Conservation (phyloP, 495 filamentous ascomycete genomes). For the Neurospora tetraspora region DNA sequence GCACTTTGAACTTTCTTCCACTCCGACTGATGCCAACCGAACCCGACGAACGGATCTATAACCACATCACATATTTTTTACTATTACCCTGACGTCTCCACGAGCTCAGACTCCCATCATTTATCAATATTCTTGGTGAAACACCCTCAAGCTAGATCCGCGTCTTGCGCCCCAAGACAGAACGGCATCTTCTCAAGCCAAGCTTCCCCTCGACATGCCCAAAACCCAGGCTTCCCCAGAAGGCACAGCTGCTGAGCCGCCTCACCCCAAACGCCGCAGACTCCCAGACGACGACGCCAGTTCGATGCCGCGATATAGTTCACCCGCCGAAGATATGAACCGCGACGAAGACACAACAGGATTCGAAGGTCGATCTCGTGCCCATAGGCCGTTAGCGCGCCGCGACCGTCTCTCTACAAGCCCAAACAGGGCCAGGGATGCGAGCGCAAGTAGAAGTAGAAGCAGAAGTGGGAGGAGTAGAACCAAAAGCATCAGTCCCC, state of each 20-base stretch:
- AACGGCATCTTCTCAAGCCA: not conserved
- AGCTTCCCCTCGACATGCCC: not conserved
- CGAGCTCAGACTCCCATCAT: not conserved
- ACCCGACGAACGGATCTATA: not conserved
- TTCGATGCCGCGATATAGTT: slow-evolving; percentile 25
- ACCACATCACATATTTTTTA: not conserved
- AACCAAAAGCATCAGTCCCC: not conserved
- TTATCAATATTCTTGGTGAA: not conserved
- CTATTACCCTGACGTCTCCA: not conserved
- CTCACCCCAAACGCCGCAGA: slow-evolving; percentile 47
- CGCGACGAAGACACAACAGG: not conserved
- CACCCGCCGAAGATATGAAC: slow-evolving; percentile 13
- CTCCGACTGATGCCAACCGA: not conserved
- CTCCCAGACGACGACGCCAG: slow-evolving; percentile 36
- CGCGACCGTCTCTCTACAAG: slow-evolving; percentile 25
- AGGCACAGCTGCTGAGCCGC: slow-evolving; percentile 18
- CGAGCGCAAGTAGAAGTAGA: slow-evolving; percentile 15
- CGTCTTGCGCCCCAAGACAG: not conserved
- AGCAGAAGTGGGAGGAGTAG: slow-evolving; percentile 11
- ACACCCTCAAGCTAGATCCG: not conserved
- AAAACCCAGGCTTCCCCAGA: slow-evolving; percentile 4
- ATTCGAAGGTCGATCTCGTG: not conserved
- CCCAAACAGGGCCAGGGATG: slow-evolving; percentile 9
- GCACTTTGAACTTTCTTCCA: not conserved
- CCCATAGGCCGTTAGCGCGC: slow-evolving; percentile 29